Conservation (phyloP, 768 basidiomycete species). For the Auriscalpium microsporum region DNA sequence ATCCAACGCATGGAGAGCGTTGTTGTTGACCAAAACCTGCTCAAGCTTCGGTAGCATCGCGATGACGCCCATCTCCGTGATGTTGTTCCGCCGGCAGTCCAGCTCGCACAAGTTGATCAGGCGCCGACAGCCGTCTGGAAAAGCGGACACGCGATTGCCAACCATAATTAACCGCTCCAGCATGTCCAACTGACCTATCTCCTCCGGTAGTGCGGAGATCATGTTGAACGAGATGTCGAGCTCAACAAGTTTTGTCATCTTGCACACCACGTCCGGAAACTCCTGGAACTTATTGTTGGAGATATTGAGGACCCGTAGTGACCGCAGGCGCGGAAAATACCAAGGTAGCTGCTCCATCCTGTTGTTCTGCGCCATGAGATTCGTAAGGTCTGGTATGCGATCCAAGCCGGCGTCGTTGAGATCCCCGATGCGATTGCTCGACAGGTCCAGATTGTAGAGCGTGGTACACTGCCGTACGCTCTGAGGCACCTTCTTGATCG, state of each 20-base stretch:
- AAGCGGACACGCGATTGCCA: conserved; percentile 71
- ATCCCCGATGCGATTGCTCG: conserved; percentile 84
- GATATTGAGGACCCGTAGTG: conserved; percentile 76
- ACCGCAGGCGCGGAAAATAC: conserved; percentile 69
- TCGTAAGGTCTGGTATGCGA: conserved; percentile 57
- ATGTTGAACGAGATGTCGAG: conserved; percentile 95
- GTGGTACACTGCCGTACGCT: conserved; percentile 68
- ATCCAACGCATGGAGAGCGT: conserved; percentile 72
- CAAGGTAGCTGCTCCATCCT: conserved; percentile 79
- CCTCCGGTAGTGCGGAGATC: conserved; percentile 71
- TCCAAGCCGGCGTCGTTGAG: conserved; percentile 82
- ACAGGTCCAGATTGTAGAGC: conserved; percentile 77
- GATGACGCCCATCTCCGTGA: conserved; percentile 65
- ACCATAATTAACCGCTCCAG: conserved; percentile 73
- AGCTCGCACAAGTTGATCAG: conserved; percentile 58
- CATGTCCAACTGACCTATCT: conserved; percentile 58
- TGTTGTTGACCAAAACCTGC: conserved; percentile 71
- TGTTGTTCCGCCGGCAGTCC: conserved; percentile 81
- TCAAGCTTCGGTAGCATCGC: conserved; percentile 63
- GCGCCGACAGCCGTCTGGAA: conserved; percentile 53
- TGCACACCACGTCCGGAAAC: conserved; percentile 68
- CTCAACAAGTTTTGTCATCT: conserved; percentile 66
- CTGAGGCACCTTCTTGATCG: conserved; percentile 87
- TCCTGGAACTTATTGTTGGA: conserved; percentile 89
- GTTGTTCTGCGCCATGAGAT: conserved; percentile 82